phyloP scores from a whole-genome alignment of 2,329 filamentous ascomycete species.

The Beauveria sp. region DNA sequence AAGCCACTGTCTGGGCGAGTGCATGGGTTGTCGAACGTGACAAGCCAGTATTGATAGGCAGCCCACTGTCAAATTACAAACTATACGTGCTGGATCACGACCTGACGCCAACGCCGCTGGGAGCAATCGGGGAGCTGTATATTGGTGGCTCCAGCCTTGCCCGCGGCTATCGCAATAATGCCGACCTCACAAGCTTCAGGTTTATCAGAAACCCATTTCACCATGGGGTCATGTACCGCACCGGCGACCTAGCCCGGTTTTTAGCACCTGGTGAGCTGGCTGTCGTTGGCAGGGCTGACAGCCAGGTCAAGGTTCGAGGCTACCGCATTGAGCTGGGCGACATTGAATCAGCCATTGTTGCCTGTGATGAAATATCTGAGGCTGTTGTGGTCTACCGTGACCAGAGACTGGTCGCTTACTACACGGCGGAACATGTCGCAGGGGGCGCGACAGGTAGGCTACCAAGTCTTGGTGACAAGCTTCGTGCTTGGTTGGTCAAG shows the following conservation, averaged over 20 bases:
- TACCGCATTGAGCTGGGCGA: background rate
- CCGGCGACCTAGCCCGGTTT: background rate
- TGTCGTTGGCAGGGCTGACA: background rate
- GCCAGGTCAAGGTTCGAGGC: background rate
- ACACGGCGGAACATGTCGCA: no score
- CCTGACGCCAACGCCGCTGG: background rate
- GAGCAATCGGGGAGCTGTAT: background rate
- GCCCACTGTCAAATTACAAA: background rate
- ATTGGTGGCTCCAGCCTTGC: background rate
- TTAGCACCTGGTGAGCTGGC: background rate
- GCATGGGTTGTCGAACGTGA: background rate
- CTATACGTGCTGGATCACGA: background rate
- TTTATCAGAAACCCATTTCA: background rate
- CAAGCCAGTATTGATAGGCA: background rate
- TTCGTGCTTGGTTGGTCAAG: background rate
- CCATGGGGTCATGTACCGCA: background rate
- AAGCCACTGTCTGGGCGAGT: background rate
- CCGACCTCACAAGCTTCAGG: background rate
- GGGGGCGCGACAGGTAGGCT: no score
- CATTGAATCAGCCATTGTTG: background rate
- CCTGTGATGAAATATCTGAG: background rate
- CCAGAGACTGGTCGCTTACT: background rate
- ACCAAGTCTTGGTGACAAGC: no score
- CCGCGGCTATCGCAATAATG: background rate
- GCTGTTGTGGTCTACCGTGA: background rate